Conservation (phyloP, 306 rosid genomes). For the Corylus americana region DNA sequence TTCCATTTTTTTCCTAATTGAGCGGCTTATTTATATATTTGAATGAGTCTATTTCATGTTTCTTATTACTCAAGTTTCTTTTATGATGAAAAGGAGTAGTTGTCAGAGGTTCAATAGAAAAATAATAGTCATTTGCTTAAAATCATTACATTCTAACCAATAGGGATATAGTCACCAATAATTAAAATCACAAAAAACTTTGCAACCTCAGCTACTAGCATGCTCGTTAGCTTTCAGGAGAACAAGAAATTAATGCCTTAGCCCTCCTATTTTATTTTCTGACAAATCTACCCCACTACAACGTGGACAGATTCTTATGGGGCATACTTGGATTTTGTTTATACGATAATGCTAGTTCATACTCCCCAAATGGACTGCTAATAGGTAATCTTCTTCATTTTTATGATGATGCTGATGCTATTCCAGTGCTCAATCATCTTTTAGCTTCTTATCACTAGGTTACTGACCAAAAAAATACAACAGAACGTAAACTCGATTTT, state of each 20-base stretch:
- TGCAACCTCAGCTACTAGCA: not conserved
- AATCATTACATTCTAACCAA: not conserved
- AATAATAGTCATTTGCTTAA: not conserved
- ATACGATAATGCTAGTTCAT: no score
- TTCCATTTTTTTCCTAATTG: not conserved
- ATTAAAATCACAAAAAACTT: not conserved
- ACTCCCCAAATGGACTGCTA: not conserved
- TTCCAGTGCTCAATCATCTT: not conserved
- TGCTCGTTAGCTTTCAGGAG: not conserved
- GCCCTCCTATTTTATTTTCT: not conserved
- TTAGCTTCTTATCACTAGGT: not conserved
- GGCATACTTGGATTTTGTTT: no score
- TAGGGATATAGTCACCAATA: not conserved
- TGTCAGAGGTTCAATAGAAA: not conserved
- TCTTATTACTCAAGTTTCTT: no score
- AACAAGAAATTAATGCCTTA: not conserved
- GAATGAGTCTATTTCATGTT: not conserved
- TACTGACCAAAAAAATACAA: not conserved
- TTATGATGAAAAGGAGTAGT: not conserved
- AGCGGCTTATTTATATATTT: not conserved
- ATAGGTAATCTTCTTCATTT: not conserved
- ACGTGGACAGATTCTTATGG: not conserved
- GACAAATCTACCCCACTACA: not conserved
- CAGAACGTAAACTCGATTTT: constrained; percentile 4
- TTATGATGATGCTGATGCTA: not conserved